Evolutionary conservation across 2,329 filamentous ascomycete species (phyloP), one percentile per base, ranked within the genome.

Genomic region (Microascus cirrosus): DNA sequence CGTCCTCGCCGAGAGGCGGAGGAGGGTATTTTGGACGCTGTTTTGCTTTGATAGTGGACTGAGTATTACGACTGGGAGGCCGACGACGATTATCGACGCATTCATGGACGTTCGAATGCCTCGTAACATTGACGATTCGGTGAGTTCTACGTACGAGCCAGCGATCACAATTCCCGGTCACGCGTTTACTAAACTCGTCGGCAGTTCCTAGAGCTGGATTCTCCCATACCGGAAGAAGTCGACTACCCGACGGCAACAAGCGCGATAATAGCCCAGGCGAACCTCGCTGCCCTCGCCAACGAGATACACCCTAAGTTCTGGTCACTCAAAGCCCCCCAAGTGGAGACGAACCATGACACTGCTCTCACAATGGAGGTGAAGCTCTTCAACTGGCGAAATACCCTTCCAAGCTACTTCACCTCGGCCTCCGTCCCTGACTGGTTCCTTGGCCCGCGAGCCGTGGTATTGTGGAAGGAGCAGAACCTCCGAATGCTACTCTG

Each of bases 41-140:
- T 76, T 72, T 58, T 69, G 72, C n/a, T 75, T 78, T 58, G 74
- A 75, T 48, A 71, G 73, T 7, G 77, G 77, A 0, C 75, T 75
- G 18, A 73, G 71, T n/a, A 73, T 78, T 54, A 79, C 77, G 0
- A 75, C 75, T 42, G 72, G 74, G 2, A 68, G 75, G 8, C 75
- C 75, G 0, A 66, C 75, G 24, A 70, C 71, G 3, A 72, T 73
- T 58, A 68, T 69, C 1, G 69, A 74, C 58, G 65, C 66, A 4
- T 74, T 71, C 24, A 71, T 76, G 0, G 75, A 77, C 55, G 73
- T 72, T 13, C 64, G 68, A 1, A 62, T 74, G 1, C 74, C 74
- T 0, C 64, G 71, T 20, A 78, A 78, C 58, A 67, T 77, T 2
- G 68, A 76, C 48, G 76, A 78, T 56, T 69, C 69, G 59, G 74